Conservation (phyloP, 1,139 yeast genomes). For the Scheffersomyces parashehatae region DNA sequence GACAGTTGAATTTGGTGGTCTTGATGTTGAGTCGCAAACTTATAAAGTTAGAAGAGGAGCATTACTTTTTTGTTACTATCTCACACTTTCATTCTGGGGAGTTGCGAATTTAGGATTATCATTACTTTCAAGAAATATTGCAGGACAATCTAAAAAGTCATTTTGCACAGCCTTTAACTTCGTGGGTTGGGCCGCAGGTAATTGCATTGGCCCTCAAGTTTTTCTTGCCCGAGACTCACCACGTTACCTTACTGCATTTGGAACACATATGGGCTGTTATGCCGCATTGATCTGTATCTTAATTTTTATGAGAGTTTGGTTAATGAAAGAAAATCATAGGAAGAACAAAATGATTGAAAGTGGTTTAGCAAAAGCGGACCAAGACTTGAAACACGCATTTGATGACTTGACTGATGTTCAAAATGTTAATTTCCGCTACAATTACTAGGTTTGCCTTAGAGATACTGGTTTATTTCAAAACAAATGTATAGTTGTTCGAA, state of each 20-base stretch:
- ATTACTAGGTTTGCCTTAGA: background rate
- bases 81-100: slow-evolving; percentile 11
- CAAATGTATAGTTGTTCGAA: too few species aligned
- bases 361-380: slow-evolving; percentile 10
- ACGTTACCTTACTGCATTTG: background rate
- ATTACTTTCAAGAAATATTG: slow-evolving; percentile 8
- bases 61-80: slow-evolving; percentile 9
- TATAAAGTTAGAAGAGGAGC: background rate
- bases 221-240: slow-evolving; percentile 2
- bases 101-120: slow-evolving; percentile 5
- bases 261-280: slow-evolving; percentile 9
- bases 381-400: slow-evolving; percentile 22
- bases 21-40: background rate
- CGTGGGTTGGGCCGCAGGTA: slow-evolving; percentile 5
- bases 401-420: slow-evolving; percentile 39
- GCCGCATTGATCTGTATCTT: slow-evolving; percentile 7
- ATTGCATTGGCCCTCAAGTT: background rate
- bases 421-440: slow-evolving; percentile 30
- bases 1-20: slow-evolving; percentile 3
- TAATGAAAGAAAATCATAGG: slow-evolving; percentile 13
- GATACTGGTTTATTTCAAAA: too few species aligned
- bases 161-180: slow-evolving; percentile 7
- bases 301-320: slow-evolving; percentile 11
- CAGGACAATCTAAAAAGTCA: slow-evolving; percentile 13
- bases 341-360: slow-evolving; percentile 15